phyloP scores from a whole-genome alignment of 148 eudicot species.

The Silene uniflora region DNA sequence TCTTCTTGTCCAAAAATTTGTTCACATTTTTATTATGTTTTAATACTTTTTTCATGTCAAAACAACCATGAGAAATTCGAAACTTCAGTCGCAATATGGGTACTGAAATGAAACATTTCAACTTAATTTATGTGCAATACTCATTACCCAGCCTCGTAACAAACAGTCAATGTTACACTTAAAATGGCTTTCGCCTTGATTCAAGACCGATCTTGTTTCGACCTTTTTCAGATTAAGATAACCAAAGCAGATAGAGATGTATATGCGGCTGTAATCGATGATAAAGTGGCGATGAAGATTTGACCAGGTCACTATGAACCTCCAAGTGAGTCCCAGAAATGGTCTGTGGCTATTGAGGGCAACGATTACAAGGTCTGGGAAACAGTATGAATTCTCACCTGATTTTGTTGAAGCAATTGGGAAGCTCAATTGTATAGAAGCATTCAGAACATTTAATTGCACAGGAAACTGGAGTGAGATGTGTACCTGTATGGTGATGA shows the following conservation, averaged over 20 bases:
- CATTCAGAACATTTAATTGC: background rate
- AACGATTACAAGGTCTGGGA: slow-evolving; percentile 91
- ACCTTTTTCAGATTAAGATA: slow-evolving; percentile 53
- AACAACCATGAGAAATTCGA: too few species aligned
- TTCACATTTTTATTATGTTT: too few species aligned
- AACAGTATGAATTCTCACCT: slow-evolving; percentile 26
- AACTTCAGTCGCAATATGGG: too few species aligned
- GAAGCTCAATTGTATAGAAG: slow-evolving; percentile 14
- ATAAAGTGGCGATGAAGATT: slow-evolving; percentile 87
- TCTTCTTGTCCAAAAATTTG: too few species aligned
- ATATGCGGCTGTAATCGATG: slow-evolving; percentile 77
- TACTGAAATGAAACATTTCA: too few species aligned
- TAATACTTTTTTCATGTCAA: too few species aligned
- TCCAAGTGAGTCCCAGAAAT: slow-evolving; percentile 41
- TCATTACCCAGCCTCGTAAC: too few species aligned
- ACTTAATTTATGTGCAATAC: too few species aligned
- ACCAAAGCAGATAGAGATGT: slow-evolving; percentile 83
- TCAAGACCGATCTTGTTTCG: background rate
- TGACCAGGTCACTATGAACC: slow-evolving; percentile 90
- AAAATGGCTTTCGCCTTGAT: background rate
- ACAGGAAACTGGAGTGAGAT: background rate
- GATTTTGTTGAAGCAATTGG: slow-evolving; percentile 2
- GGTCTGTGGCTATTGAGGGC: slow-evolving; percentile 76
- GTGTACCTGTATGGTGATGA: background rate
- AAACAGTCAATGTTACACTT: background rate